A percentile compares a stretch with the other conserved stretches of the same genome.
Evolutionary conservation across 495 filamentous ascomycete genomes (phyloP).

Genomic region (Xylaria castorea): DNA sequence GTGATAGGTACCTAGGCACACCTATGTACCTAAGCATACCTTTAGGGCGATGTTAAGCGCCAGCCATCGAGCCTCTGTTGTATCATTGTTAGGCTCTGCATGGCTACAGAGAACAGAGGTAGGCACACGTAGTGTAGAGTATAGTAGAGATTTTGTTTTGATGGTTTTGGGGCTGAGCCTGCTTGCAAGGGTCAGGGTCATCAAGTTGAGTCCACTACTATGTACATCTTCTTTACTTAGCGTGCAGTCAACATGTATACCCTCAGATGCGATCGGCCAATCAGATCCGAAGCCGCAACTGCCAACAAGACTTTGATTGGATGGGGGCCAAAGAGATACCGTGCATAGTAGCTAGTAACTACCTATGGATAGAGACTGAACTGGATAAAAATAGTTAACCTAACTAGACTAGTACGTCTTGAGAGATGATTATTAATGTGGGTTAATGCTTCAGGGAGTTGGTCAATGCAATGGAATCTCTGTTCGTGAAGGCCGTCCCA

Average conservation of each 20-base stretch:
- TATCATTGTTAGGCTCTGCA: neutral
- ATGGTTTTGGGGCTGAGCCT: constrained; percentile 14
- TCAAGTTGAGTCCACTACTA: neutral
- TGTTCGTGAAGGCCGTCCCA: neutral
- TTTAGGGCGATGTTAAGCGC: neutral
- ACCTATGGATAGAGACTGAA: neutral
- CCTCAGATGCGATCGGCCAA: neutral
- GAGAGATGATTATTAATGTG: constrained; percentile 9
- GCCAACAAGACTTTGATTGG: constrained; percentile 5
- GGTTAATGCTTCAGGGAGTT: neutral
- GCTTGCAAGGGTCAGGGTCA: neutral
- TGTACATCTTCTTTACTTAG: neutral
- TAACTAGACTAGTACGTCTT: neutral
- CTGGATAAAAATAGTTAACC: constrained; percentile 19
- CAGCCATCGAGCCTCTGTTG: neutral
- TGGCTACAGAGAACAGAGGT: neutral
- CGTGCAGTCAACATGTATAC: neutral
- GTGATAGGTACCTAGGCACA: neutral
- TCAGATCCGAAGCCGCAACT: neutral
- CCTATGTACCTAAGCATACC: neutral
- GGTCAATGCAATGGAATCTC: constrained; percentile 17
- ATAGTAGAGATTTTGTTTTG: neutral
- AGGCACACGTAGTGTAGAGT: neutral
- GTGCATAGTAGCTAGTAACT: neutral
- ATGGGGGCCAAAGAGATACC: constrained; percentile 6